Base-by-base conservation (phyloP, 768 basidiomycete genomes). In the Lentinula sp. region DNA sequence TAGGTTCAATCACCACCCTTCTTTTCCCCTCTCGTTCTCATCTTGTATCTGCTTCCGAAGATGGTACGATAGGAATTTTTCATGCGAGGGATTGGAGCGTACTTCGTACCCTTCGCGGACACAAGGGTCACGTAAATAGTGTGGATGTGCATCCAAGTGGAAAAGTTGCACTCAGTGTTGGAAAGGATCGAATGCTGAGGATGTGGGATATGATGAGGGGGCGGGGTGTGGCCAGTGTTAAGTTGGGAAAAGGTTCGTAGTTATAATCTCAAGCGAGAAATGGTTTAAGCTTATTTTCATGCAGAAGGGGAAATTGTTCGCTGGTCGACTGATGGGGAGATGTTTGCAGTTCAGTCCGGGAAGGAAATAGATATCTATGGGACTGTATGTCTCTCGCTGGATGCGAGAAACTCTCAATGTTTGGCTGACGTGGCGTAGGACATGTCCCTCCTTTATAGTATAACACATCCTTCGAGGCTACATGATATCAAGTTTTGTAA, bases 181-280 rank as follows among this genome's bases (percentile, higher is more conserved):
- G 97, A 6, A 88, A 87, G 67, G 97, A 98, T 68, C 81, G 83
- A 64, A 92, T 91, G 3, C 65, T 98, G 61, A 83, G 95, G 46
- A 97, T 99, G 95, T 99, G 97, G 97, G 97, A 99, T 78, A 77
- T 99, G 53, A 95, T 98, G 92, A 79, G 95, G 49, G 96, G 96
- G 0, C 89, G 90, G 71, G 92, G 93, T 3, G 85, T 85, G 10
- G 93, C 93, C 6, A 93, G 94, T 71, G 89, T 85, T 50, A 95
- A 95, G 70, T 73, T 99, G 5, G 92, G 93, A 20, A 90, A 88
- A 76, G 95, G 95, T 92, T 62, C 59, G 80, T 70, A 13, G 1
- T 18, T 13, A 61, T 32, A 16, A 41, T 49, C 9, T 16, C 23
- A 32, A 8, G 15, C 64, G 6, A 20, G 3, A 59, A 65, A 13